Evolutionary conservation across 805 yeast species (phyloP), one percentile per base, ranked within the genome.

Genomic region (Metschnikowia rubicola): DNA sequence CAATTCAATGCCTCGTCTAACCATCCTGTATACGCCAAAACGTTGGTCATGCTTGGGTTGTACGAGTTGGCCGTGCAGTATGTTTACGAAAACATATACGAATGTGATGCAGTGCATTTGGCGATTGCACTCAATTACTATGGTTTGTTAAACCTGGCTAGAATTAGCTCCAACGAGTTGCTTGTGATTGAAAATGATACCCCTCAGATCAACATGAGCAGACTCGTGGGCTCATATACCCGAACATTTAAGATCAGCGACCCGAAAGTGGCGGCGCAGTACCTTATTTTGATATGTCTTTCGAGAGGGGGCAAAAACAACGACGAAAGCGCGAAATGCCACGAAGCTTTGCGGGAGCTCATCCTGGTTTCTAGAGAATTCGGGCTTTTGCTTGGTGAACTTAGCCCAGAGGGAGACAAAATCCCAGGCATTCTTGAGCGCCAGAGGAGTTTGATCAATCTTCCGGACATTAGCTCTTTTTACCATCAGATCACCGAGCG

Each of bases 201-300:
- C 53, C 62, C 60, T 66, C 56, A 67, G 42, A 58, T 71, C 35
- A 75, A 75, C 51, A 79, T 83, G 63, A 82, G 86, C 15, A 74
- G 87, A 47, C 64, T 89, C 43, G 57, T 94, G 41, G 96, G 95
- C 1, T 80, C 83, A 17, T 92, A 88, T 66, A 86, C 94, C 10
- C 78, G 90, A 52, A 80, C 84, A 13, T 92, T 94, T 73, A 84
- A 90, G 58, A 79, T 80, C 48, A 80, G 92, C 35, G 96, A 90
- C 67, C 96, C 98, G 21, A 80, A 84, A 58, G 88, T 86, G 47
- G 97, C 97, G 0, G 86, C 88, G n/a, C 96, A 92, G 63, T 94
- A 94, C 61, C 67, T 92, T 43, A 75, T 86, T 26, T 70, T 87
- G 55, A 82, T 90, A 28, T 83, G 88, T 40, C 58, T 89, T 56